Conservation (phyloP, 441 rosid species). For the Viola pubescens region DNA sequence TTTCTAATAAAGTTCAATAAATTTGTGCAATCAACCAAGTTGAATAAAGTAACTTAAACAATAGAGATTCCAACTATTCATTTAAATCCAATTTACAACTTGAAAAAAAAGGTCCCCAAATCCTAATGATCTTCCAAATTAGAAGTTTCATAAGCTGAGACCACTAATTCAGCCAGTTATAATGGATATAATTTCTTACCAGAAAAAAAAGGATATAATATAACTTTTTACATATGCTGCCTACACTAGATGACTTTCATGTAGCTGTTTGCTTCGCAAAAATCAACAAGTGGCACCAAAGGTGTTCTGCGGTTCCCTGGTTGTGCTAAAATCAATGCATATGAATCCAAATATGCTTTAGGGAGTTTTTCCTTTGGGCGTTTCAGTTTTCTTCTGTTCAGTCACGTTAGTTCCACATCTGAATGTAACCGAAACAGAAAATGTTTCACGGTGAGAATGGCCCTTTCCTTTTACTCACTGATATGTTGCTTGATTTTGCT, state of each 20-base stretch:
- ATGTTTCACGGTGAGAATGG: background rate
- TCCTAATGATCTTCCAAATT: background rate
- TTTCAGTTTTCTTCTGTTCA: background rate
- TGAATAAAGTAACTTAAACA: background rate
- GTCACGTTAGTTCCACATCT: background rate
- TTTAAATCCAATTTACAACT: background rate
- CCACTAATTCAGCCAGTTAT: background rate
- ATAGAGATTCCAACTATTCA: background rate
- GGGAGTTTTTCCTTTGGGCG: background rate
- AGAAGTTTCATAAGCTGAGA: background rate
- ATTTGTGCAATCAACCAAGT: background rate
- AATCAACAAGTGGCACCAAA: slow-evolving; percentile 6
- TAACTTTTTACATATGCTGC: background rate
- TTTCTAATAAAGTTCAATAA: background rate
- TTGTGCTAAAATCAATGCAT: background rate
- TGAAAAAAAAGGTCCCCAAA: background rate
- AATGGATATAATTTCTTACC: no score
- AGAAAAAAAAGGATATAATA: background rate
- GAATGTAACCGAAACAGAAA: slow-evolving; percentile 4
- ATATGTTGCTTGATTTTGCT: background rate
- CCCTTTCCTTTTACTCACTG: background rate
- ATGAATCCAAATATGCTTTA: slow-evolving; percentile 2
- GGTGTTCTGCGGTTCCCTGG: background rate
- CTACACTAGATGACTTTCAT: background rate
- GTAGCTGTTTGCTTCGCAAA: background rate